Evolutionary conservation across 106 monocot genomes (phyloP), one percentile per base, ranked within the genome.

Genomic region (Xerophyta viscosa): DNA sequence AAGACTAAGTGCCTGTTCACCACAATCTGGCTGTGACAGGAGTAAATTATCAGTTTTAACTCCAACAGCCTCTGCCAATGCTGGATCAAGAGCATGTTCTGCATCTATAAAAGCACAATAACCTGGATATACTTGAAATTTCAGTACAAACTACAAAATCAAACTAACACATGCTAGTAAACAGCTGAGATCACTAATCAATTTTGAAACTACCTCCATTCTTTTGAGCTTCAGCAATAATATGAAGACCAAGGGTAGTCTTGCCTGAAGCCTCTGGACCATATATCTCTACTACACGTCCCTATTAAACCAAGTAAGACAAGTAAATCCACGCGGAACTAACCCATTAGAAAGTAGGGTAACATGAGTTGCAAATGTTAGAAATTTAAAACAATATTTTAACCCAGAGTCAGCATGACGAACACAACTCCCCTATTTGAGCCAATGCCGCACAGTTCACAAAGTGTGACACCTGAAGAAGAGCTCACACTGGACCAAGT

Each of bases 201-300:
- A 19, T 46, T 9, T 12, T 60, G 8, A 14, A 48, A 44, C 61
- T 62, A 91, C 91, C 91, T 72, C 88, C 88, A 56, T 3, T 64
- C 41, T 96, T 96, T 61, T 96, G 94, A 54, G 94, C 71, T 76
- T 96, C 88, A 60, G 94, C 88, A 52, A 96, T 85, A 47, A 96
- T 84, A 73, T 96, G 94, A 71, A 96, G 94, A 31, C 89, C 89
- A 59, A 98, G 81, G 36, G 96, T 98, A 17, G 89, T 98, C 62
- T 98, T 98, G 11, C 96, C 96, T 25, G 96, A 82, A 54, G 96
- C 96, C 66, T 98, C 96, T 66, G 85, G 96, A 27, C 96, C 96
- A 82, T 82, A 98, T 29, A 98, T 63, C 64, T 98, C 96, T 7
- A 98, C 82, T 47, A 98, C 89, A n/a, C 96, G 85, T 11, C 96